Evolutionary conservation across 768 basidiomycete genomes (phyloP).

Genomic region (Tulasnella sp.): DNA sequence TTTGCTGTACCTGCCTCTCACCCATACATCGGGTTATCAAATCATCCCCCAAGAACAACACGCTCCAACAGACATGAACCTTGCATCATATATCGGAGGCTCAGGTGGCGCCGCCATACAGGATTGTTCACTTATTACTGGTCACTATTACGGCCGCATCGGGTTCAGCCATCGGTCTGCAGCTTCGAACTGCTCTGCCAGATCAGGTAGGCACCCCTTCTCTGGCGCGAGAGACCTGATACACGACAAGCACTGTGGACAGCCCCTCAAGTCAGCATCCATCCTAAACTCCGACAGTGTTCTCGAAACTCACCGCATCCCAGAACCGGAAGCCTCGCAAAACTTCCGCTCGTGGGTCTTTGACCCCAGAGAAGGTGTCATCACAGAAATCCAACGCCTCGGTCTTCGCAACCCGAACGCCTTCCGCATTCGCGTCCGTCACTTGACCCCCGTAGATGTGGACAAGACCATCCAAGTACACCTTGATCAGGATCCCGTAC

Average conservation of each 20-base stretch:
- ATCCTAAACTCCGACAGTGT: background rate
- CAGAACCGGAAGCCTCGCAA: conserved; percentile 97
- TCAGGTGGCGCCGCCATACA: no score
- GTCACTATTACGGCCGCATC: conserved; percentile 71
- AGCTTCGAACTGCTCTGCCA: conserved; percentile 92
- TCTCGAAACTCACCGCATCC: conserved; percentile 66
- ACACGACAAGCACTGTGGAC: conserved; percentile 40
- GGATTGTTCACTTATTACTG: no score
- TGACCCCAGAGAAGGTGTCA: conserved; percentile 83
- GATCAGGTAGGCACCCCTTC: conserved; percentile 63
- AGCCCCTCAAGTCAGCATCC: background rate
- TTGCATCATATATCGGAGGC: no score
- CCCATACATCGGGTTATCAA: no score
- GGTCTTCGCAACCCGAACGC: conserved; percentile 69
- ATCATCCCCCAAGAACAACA: no score
- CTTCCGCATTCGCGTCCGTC: conserved; percentile 61
- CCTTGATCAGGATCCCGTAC: conserved; percentile 94
- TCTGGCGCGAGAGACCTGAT: conserved; percentile 83
- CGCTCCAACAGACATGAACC: no score
- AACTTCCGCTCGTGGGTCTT: conserved; percentile 73
- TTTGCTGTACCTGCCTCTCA: no score
- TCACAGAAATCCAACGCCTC: conserved; percentile 87
- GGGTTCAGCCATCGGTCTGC: conserved; percentile 90
- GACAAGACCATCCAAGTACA: conserved; percentile 85
- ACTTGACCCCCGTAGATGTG: conserved; percentile 72